These are phyloP conservation scores for Drechslerella stenobrocha DNA, from an alignment of 2,329 filamentous ascomycete species.

Conservation along the genomic window DNA sequence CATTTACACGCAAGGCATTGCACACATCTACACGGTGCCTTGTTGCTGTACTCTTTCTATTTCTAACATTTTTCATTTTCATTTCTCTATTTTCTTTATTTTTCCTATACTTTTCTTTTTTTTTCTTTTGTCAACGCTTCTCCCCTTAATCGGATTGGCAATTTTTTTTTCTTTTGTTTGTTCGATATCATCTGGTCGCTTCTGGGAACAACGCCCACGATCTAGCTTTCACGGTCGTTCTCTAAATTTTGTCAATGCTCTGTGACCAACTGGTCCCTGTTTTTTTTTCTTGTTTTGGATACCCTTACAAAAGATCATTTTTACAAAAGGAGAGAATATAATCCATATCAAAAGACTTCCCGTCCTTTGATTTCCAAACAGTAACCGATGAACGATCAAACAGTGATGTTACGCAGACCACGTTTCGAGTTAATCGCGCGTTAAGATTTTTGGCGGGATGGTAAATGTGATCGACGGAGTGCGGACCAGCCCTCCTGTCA, in stretches of 20 bases:
- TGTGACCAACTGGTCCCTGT: slow-evolving; percentile 9
- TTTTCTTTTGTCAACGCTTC: neutral
- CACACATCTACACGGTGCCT: slow-evolving; percentile 16
- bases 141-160: slow-evolving; percentile 10
- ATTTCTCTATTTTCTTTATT: slow-evolving; percentile 9
- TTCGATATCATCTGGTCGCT: neutral
- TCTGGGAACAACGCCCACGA: neutral
- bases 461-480: slow-evolving; percentile 45
- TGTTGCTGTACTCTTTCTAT: slow-evolving; percentile 28
- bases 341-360: slow-evolving; percentile 1
- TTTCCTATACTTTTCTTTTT: neutral
- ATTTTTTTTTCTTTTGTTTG: slow-evolving; percentile 22
- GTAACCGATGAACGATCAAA: neutral
- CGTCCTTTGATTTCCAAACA: neutral
- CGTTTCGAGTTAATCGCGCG: slow-evolving; percentile 47
- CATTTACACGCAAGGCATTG: slow-evolving; percentile 47
- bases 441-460: slow-evolving; percentile 41
- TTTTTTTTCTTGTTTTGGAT: slow-evolving; percentile 27
- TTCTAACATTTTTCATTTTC: slow-evolving; percentile 6
- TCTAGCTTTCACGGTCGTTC: neutral
- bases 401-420: slow-evolving; percentile 4
- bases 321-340: slow-evolving; percentile 13
- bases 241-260: neutral
- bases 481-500: slow-evolving; percentile 43
- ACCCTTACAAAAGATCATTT: slow-evolving; percentile 38